A percentile compares a stretch with the other conserved stretches of the same genome.
Conservation (phyloP, 345 rosid genomes). For the Syzygium aqueum region DNA sequence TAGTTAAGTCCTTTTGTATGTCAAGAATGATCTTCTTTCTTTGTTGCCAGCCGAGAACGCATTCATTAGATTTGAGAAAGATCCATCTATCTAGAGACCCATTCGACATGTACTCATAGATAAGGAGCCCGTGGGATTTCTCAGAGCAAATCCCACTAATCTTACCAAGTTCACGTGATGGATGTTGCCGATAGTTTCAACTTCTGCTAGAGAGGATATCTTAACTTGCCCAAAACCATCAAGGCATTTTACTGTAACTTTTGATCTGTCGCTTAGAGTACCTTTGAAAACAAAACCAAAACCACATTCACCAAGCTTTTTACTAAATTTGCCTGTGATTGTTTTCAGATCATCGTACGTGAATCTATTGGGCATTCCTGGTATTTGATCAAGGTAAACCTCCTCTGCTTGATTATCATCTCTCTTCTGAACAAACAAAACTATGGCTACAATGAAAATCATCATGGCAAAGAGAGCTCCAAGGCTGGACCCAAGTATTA, state of each 20-base stretch:
- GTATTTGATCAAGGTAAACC: neutral
- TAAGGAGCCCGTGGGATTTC: conserved; percentile 11
- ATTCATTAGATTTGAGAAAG: neutral
- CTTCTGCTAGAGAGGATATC: conserved; percentile 18
- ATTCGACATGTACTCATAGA: conserved; percentile 19
- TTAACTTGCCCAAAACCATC: conserved; percentile 11
- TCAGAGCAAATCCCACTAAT: conserved; percentile 18
- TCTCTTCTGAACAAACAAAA: neutral
- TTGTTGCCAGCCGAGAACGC: conserved; percentile 13
- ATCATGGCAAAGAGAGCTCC: neutral
- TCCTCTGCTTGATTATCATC: neutral
- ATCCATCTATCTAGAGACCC: conserved; percentile 27
- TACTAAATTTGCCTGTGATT: too few relatives aligned
- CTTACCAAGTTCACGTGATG: conserved; percentile 22
- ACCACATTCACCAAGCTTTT: neutral
- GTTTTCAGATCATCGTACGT: neutral
- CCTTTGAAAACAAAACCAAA: conserved; percentile 18
- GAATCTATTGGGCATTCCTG: neutral
- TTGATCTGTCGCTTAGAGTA: neutral
- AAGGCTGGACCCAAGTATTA: neutral
- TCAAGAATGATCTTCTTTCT: conserved; percentile 20
- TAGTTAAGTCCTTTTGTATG: conserved; percentile 13
- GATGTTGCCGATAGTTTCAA: conserved; percentile 18
- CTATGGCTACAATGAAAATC: neutral
- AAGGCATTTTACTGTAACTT: conserved; percentile 23